Base-by-base conservation (phyloP, 192 early-diverging fungal species). In the Backusella circina region DNA sequence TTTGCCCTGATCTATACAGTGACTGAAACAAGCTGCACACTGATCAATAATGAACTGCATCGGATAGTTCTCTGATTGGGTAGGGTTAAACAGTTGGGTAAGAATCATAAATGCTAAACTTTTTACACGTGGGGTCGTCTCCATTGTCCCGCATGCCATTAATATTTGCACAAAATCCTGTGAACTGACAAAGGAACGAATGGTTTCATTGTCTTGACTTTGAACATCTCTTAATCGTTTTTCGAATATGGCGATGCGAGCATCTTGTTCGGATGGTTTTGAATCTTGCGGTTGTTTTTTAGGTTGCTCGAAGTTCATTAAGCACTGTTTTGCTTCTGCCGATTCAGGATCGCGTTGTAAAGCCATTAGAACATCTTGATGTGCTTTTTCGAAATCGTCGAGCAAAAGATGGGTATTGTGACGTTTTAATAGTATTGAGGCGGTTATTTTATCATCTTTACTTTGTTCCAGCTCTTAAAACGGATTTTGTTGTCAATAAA, bases 1-100 rank as follows among this genome's bases (percentile, higher is more conserved):
- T 61, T 77, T 73, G 18, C 77, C 80, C 36, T 77, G 81, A 76
- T 77, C 86, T 65, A 79, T 66, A 57, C 70, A 80, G 31, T 75
- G 78, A 67, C 8, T 33, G 35, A 82, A 82, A 26, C 78, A 77
- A 8, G 57, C 36, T 10, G 71, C 77, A 26, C 77, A 78, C 15
- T 76, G 73, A 30, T 79, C 75, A 7, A 76, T 79, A 32, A 82
- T 75, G 33, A 75, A 73, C 13, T 36, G 57, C 64, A 71, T 68
- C 5, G 79, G 79, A 57, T 75, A 80, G 33, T 79, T 44, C 1
- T 71, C 37, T 26, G 36, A 30, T 35, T 69, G 16, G 8, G 54
- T 38, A 32, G 77, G 74, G 37, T 82, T 75, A 18, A 82, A 67
- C 3, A 79, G 32, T 41, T 66, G 67, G 15, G 81, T 79, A 8